Evolutionary conservation across 805 yeast species (phyloP).

Genomic region (Soucietia sequanensis): DNA sequence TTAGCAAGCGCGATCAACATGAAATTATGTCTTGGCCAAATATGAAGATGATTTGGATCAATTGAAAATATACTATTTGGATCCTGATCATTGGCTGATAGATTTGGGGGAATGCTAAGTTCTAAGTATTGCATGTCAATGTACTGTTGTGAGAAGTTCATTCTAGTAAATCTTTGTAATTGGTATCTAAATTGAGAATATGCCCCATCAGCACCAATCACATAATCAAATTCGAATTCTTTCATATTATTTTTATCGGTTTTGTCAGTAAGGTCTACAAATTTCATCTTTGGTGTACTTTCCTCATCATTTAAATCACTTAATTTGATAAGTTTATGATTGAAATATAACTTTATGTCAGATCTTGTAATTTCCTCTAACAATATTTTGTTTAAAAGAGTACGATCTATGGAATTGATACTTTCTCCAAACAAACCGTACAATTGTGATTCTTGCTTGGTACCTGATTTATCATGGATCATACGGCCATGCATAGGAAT

Average conservation of each 20-base stretch:
- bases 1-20: constrained; percentile 93
- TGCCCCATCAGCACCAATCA: constrained; percentile 87
- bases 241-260: constrained; percentile 12
- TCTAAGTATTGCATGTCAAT: constrained; percentile 85
- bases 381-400: constrained; percentile 61
- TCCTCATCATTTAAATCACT: constrained; percentile 18
- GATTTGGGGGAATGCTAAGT: constrained; percentile 65
- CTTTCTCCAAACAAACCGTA: constrained; percentile 83
- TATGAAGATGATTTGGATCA: constrained; percentile 78
- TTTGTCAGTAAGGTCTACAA: constrained; percentile 14
- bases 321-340: constrained; percentile 52
- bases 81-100: too few species aligned
- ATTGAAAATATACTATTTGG: constrained; percentile 44
- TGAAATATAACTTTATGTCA: constrained; percentile 49
- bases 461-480: constrained; percentile 73
- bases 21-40: constrained; percentile 85
- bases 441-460: constrained; percentile 57
- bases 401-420: constrained; percentile 83
- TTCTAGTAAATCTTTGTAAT: constrained; percentile 61
- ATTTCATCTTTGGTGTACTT: constrained; percentile 20
- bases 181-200: constrained; percentile 71
- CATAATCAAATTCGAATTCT: constrained; percentile 47
- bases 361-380: constrained; percentile 57
- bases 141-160: constrained; percentile 73
- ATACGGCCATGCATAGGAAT: constrained; percentile 89